Evolutionary conservation across 2,329 filamentous ascomycete species (phyloP), one percentile per base, ranked within the genome.

Genomic region (Fusarium kyushuense): DNA sequence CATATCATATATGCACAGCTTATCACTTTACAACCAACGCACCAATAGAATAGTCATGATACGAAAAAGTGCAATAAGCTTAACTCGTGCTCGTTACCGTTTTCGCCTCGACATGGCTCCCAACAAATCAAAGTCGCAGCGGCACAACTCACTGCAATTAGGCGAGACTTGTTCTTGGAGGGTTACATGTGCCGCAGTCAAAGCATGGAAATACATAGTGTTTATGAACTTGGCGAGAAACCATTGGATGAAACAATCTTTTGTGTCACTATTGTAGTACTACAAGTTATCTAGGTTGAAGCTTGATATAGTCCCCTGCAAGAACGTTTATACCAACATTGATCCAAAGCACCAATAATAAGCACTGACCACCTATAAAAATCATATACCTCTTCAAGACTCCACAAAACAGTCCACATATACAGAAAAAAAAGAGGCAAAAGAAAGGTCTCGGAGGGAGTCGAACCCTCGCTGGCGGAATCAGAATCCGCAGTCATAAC

Each of bases 281-380:
- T 91, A 25, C 21, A 42, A 5, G 16, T 10, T 4, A 3, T n/a
- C 11, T 16, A 48, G 3, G 16, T 58, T 25, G 23, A 29, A 35
- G 30, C 25, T 19, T 46, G 23, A 42, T 32, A 38, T 19, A 58
- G 35, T 23, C 41, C 40, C 29, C 46, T 57, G 35, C 45, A 42
- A n/a, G 5, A 17, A 6, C 27, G n/a, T n/a, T n/a, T n/a, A n/a
- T n/a, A n/a, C n/a, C n/a, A n/a, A n/a, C n/a, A n/a, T 53, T 61
- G 10, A 14, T 17, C 16, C 32, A 17, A 33, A 33, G 17, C 16
- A 33, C 23, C n/a, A n/a, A n/a, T n/a, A n/a, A n/a, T 25, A 25
- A 25, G 7, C 7, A 25, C 14, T 16, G 17, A 33, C 32, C 32
- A 33, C 16, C 16, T 16, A 17, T 7, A 17, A 17, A 33, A 33